Base-by-base conservation (phyloP, 331 rosid genomes). In the Ulmus americana region DNA sequence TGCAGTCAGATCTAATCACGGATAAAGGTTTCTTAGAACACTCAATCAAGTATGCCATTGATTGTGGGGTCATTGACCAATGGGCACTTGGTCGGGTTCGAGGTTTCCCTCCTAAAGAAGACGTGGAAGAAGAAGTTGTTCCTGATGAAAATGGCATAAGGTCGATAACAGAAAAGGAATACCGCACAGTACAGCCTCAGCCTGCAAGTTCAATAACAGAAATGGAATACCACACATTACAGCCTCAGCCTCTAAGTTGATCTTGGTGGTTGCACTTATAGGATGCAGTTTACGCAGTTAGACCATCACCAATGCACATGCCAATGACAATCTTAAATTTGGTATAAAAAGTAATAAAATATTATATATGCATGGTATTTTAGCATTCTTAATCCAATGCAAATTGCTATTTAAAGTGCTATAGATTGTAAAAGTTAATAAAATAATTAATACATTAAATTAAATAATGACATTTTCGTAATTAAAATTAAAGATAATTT, bases 1-100 rank as follows among this genome's bases (percentile, higher is more conserved):
- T 92, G 74, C 88, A 89, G 72, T 84, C 86, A 15, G 72, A 92
- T 70, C 64, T 79, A 66, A 67, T 83, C 38, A 83, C 91, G 10
- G 97, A 92, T 62, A 89, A 79, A 80, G 84, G 76, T 59, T 92
- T 86, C 79, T 73, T 92, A 54, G 86, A 83, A 80, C 89, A 70
- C 61, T 55, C 85, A 43, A 80, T 92, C 74, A 82, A 68, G 77
- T 86, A 83, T 79, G 98, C 98, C 57, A 86, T 89, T 57, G 61
- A 89, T 35, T 86, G 97, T 53, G 98, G 98, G 10, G 80, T 89
- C 69, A 82, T 77, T 40, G 97, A 92, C 76, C 97, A 92, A 72
- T 92, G 98, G 98, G 57, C 65, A 22, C 86, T 77, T 0, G 97
- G 90, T 12, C 82, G 83, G 44, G 68, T 55, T 0, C 71, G 82